Percentiles rank a stretch among this genome's conserved stretches.
Evolutionary conservation across 179 eudicot species (phyloP).

Genomic region (Beta macrorhiza): DNA sequence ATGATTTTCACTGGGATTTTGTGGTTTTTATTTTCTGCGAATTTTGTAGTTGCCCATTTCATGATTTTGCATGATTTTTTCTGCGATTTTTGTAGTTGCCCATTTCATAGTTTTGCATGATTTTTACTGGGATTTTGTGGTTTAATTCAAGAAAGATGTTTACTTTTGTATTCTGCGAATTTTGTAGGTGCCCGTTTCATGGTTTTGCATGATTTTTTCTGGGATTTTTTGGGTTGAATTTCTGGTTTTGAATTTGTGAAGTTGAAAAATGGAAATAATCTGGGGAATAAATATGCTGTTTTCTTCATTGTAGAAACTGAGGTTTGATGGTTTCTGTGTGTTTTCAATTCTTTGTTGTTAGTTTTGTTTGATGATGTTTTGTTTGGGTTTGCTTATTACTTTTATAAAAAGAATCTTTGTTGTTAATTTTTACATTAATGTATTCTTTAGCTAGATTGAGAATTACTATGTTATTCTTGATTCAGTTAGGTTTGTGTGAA

Average conservation of each 20-base stretch:
- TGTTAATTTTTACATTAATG: too few relatives aligned
- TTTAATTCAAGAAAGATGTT: too few relatives aligned
- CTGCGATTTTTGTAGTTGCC: background rate
- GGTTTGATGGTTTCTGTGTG: background rate
- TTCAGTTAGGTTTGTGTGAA: background rate
- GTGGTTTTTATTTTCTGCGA: background rate
- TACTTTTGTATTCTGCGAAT: background rate
- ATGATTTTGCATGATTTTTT: background rate
- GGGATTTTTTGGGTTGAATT: background rate
- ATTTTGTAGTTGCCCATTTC: background rate
- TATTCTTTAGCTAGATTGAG: background rate
- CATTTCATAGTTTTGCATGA: constrained; percentile 8
- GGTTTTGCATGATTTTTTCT: background rate
- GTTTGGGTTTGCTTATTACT: too few relatives aligned
- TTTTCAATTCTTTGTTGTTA: too few relatives aligned
- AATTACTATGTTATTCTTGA: background rate
- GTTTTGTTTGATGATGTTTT: too few relatives aligned
- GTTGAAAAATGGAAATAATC: too few relatives aligned
- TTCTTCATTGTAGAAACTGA: background rate
- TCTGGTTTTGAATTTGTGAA: too few relatives aligned
- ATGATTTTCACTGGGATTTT: background rate
- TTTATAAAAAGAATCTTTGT: too few relatives aligned
- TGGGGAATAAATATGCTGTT: background rate
- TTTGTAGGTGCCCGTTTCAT: background rate
- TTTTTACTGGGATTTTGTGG: background rate